Evolutionary conservation across 1,284 basidiomycete species (phyloP).

Genomic region (Trichosporon sp.): DNA sequence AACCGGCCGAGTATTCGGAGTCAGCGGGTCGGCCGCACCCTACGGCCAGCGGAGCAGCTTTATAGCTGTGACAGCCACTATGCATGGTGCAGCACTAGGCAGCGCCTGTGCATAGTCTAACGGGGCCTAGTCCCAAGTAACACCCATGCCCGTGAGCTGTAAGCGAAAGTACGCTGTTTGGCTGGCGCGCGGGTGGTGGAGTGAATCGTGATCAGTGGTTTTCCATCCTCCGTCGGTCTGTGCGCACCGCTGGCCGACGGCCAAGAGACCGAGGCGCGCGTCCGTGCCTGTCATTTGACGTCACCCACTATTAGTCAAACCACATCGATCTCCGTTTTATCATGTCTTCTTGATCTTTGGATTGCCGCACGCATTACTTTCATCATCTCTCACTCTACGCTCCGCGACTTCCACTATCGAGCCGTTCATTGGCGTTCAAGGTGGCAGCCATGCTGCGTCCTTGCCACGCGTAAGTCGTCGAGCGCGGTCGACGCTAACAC

Average conservation of each 20-base stretch:
- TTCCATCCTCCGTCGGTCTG: conserved; percentile 7
- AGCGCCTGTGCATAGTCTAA: too few species aligned
- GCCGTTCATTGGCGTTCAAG: conserved; percentile 2
- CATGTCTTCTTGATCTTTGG: background rate
- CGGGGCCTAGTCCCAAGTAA: background rate
- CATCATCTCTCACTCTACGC: background rate
- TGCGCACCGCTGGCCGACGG: background rate
- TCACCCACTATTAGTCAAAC: conserved; percentile 14
- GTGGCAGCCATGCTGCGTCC: conserved; percentile 18
- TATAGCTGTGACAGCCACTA: too few species aligned
- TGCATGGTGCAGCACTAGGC: too few species aligned
- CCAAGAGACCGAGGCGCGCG: conserved; percentile 12
- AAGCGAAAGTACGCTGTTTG: background rate
- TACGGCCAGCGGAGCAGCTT: too few species aligned
- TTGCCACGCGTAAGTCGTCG: conserved; percentile 7
- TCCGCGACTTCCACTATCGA: too few species aligned
- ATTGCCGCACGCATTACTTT: conserved; percentile 2
- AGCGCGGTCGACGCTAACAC: background rate
- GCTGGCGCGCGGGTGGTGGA: background rate
- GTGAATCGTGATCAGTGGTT: background rate
- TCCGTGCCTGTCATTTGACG: conserved; percentile 2
- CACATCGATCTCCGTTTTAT: background rate
- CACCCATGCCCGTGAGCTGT: background rate
- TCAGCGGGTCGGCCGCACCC: too few species aligned
- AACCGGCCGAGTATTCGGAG: background rate